phyloP scores from a whole-genome alignment of 192 early-diverging fungal species.

The Endogone sp. region DNA sequence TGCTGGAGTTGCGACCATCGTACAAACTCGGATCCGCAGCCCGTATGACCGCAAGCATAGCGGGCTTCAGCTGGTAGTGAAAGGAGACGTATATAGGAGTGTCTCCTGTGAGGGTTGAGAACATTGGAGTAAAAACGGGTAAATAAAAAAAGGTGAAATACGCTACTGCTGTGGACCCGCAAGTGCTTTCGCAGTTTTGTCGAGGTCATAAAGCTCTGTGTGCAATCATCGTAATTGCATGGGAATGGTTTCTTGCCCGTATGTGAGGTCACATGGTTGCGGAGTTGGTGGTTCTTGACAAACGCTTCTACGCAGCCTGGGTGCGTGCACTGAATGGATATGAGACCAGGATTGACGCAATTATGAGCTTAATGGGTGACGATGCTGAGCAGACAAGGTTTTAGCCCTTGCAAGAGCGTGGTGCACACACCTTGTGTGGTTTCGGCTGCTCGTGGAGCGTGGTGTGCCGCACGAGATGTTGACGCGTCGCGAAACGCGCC shows the following conservation, averaged over 20 bases:
- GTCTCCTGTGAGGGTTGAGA: no score
- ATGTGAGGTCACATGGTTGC: conserved; percentile 36
- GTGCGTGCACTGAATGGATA: conserved; percentile 25
- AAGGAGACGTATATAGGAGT: no score
- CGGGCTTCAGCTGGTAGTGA: conserved; percentile 18
- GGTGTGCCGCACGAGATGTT: conserved; percentile 33
- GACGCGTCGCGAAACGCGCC: conserved; percentile 23
- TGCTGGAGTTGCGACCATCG: conserved; percentile 35
- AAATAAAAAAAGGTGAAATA: conserved; percentile 1
- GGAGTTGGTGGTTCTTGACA: conserved; percentile 30
- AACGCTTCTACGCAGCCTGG: conserved; percentile 31
- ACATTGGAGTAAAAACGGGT: no score
- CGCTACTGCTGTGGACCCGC: conserved; percentile 16
- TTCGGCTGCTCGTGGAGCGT: conserved; percentile 17
- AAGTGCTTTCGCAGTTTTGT: conserved; percentile 34
- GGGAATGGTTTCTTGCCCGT: conserved; percentile 33
- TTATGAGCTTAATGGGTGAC: no score
- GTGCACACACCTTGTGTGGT: background rate
- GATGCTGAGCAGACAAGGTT: no score
- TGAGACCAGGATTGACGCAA: no score
- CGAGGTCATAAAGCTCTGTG: conserved; percentile 29
- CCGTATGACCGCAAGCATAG: conserved; percentile 33
- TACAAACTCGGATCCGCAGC: conserved; percentile 23
- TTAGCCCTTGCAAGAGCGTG: no score
- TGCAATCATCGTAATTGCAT: conserved; percentile 29